Conservation (phyloP, 139 green algal genomes). For the Picochlorum sp. region DNA sequence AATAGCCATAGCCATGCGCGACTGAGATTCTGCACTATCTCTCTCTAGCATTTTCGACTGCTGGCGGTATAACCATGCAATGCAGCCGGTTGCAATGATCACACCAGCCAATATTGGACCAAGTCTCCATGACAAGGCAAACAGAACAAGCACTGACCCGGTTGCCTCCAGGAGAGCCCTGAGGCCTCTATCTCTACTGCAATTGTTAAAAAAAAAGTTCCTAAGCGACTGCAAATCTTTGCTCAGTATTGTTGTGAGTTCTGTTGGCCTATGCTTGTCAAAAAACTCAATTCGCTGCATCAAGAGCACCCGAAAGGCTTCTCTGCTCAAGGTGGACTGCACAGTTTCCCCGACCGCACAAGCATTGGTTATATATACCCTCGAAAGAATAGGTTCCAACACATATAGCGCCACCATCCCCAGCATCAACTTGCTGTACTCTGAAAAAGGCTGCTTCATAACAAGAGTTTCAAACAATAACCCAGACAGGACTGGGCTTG, state of each 20-base stretch:
- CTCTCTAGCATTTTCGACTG: conserved; percentile 51
- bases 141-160: conserved; percentile 53
- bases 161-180: conserved; percentile 62
- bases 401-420: conserved; percentile 61
- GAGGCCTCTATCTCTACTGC: conserved; percentile 62
- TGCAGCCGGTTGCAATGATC: conserved; percentile 60
- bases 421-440: conserved; percentile 45
- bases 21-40: conserved; percentile 34
- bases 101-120: conserved; percentile 66
- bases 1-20: conserved; percentile 55
- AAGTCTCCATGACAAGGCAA: conserved; percentile 72
- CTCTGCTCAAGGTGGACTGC: conserved; percentile 40
- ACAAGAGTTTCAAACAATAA: conserved; percentile 75
- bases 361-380: conserved; percentile 72
- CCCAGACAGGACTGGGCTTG: conserved; percentile 67
- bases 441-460: conserved; percentile 40
- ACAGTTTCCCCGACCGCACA: conserved; percentile 63
- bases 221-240: conserved; percentile 76
- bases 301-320: conserved; percentile 76
- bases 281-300: conserved; percentile 66
- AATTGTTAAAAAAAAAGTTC: conserved; percentile 71
- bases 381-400: conserved; percentile 70
- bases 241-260: conserved; percentile 65
- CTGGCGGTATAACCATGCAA: conserved; percentile 62
- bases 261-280: conserved; percentile 39